phyloP scores from a whole-genome alignment of 768 basidiomycete genomes.

The Leccinum subgranulosum region DNA sequence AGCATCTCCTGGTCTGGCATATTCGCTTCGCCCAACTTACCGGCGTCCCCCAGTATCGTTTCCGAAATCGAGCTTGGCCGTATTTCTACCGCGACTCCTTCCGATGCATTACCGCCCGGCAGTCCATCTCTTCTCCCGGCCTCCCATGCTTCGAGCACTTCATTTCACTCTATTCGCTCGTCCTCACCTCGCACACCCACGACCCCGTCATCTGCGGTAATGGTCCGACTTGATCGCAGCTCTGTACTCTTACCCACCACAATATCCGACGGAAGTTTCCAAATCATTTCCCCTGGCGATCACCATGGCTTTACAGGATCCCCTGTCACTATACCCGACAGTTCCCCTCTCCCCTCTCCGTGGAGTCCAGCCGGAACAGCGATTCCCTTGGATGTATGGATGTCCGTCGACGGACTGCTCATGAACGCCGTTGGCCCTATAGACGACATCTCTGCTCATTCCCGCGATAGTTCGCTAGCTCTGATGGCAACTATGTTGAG shows the following conservation, averaged over 20 bases:
- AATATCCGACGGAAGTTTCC: slow-evolving; percentile 22
- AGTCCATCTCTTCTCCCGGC: slow-evolving; percentile 5
- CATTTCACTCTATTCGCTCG: slow-evolving; percentile 9
- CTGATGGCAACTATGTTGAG: not conserved
- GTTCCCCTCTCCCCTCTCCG: slow-evolving; percentile 24
- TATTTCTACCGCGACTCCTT: not conserved
- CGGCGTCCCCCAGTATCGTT: not conserved
- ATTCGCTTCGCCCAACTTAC: slow-evolving; percentile 6
- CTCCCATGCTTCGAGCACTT: not conserved
- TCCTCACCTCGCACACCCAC: slow-evolving; percentile 8
- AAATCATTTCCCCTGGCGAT: slow-evolving; percentile 22
- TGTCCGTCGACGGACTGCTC: slow-evolving; percentile 22
- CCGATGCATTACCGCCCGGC: not conserved
- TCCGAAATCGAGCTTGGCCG: slow-evolving; percentile 1
- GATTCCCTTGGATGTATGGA: slow-evolving; percentile 17
- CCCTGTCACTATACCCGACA: slow-evolving; percentile 1
- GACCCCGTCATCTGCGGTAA: slow-evolving; percentile 12
- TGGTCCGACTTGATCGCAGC: slow-evolving; percentile 21
- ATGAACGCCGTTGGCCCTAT: slow-evolving; percentile 15
- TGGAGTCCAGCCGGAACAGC: slow-evolving; percentile 26
- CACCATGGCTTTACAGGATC: slow-evolving; percentile 7
- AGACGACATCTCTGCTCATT: not conserved
- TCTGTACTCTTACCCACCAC: slow-evolving; percentile 19
- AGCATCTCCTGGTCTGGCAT: slow-evolving; percentile 19
- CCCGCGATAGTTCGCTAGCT: not conserved